Base-by-base conservation (phyloP, 805 yeast species). In the Candida montana region DNA sequence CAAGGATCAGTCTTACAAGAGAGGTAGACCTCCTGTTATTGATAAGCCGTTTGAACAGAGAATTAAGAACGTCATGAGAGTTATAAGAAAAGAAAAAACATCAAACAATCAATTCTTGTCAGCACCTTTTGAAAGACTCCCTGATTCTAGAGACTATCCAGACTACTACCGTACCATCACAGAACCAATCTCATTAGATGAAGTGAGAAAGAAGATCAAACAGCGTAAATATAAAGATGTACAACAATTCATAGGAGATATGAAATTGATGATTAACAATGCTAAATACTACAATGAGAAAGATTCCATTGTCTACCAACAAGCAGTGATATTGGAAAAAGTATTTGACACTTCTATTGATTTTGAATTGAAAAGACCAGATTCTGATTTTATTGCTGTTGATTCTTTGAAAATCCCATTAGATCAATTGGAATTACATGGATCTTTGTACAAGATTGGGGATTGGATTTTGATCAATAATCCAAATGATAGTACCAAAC, bases 391-490 rank as follows among this genome's bases (percentile, higher is more conserved):
- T 52, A 68, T 79, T 51, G 69, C 77, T 4, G 68, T 69, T 38
- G 77, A 74, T 46, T 51, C 67, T 17, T 53, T 83, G 39, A 80
- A 90, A 49, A 74, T 80, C 49, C 95, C 96, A n/a, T 69, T 88
- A 44, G 95, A 90, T 58, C 75, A 77, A 39, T 74, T 87, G 31
- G 81, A 78, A 39, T 75, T 81, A 31, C 74, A 81, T 50, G 93
- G 89, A 3, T 80, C 78, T 50, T 68, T 70, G 5, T 93, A 84
- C 65, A 75, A 75, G 48, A 88, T 93, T 35, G 99, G 99, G 48
- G 96, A 90, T 62, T 93, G 98, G 98, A 87, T 91, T 13, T 75
- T 90, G 48, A 71, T 93, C 42, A 75, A 76, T 50, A 93, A 93
- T 58, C 88, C 89, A 16, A 90, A 89, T 61, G 97, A 91, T 63